Evolutionary conservation across 2,329 filamentous ascomycete genomes (phyloP).

Genomic region (Pseudogymnoascus sp.): DNA sequence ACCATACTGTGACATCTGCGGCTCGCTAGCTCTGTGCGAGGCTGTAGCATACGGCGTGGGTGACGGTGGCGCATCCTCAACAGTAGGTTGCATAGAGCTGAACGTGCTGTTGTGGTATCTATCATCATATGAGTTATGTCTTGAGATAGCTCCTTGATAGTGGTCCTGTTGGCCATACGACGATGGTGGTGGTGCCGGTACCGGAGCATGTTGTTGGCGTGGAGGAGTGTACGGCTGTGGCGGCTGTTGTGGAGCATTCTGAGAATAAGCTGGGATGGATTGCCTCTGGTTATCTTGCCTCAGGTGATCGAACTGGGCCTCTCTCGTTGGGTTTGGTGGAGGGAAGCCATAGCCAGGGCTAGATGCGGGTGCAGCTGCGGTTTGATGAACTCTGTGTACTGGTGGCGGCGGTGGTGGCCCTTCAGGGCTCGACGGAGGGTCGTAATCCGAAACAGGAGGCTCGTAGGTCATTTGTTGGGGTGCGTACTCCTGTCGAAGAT

Average conservation of each 20-base stretch:
- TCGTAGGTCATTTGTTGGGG: constrained; percentile 23
- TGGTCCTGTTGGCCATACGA: constrained; percentile 19
- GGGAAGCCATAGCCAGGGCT: constrained; percentile 8
- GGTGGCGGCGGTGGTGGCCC: constrained; percentile 30
- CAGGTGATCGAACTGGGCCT: constrained; percentile 12
- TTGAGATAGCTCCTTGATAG: constrained; percentile 21
- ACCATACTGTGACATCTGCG: constrained; percentile 19
- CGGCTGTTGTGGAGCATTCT: constrained; percentile 23
- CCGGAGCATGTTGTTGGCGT: background rate
- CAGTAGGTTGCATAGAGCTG: constrained; percentile 39
- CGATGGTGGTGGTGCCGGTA: background rate
- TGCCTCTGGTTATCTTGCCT: constrained; percentile 20
- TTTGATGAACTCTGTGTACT: background rate
- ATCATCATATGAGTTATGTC: constrained; percentile 29
- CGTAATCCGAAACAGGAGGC: constrained; percentile 23
- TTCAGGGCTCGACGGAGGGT: constrained; percentile 25
- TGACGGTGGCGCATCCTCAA: constrained; percentile 35
- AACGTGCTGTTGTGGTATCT: constrained; percentile 31
- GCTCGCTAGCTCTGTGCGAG: constrained; percentile 17
- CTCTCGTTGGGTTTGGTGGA: background rate
- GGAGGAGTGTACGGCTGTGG: constrained; percentile 24
- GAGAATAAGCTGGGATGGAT: constrained; percentile 22
- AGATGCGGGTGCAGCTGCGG: background rate
- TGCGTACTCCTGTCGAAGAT: constrained; percentile 21
- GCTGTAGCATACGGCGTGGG: constrained; percentile 19